Evolutionary conservation across 2,329 filamentous ascomycete species (phyloP).

Genomic region (Neofusicoccum cordaticola): DNA sequence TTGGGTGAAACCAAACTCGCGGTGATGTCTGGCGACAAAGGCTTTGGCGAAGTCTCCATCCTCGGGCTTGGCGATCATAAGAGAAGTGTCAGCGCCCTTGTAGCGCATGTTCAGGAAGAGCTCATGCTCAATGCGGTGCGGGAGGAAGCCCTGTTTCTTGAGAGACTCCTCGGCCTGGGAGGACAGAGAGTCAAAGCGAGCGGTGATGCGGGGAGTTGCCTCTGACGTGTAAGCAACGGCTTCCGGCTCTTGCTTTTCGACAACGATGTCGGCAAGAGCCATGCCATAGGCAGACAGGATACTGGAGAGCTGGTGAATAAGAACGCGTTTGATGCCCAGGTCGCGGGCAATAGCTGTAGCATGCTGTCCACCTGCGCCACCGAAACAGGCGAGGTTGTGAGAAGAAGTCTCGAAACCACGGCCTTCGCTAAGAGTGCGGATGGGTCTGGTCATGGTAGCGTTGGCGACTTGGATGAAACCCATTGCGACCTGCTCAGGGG

Average conservation of each 20-base stretch:
- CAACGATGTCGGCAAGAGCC: constrained; percentile 21
- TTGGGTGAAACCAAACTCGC: constrained; percentile 45
- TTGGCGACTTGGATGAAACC: constrained; percentile 30
- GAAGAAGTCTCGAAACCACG: constrained; percentile 25
- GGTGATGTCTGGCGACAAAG: constrained; percentile 39
- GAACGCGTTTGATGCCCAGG: constrained; percentile 43
- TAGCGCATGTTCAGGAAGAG: constrained; percentile 47
- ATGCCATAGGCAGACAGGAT: constrained; percentile 51
- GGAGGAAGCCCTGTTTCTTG: constrained; percentile 62
- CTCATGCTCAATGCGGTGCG: constrained; percentile 25
- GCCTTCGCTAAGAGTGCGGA: constrained; percentile 29
- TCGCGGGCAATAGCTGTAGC: constrained; percentile 44
- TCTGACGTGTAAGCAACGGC: constrained; percentile 50
- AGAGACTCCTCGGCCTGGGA: constrained; percentile 46
- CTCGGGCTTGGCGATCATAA: constrained; percentile 41
- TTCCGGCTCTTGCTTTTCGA: constrained; percentile 71
- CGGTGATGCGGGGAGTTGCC: constrained; percentile 48
- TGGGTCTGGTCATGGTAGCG: constrained; percentile 32
- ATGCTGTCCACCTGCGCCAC: constrained; percentile 39
- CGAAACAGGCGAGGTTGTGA: constrained; percentile 30
- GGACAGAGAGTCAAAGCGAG: constrained; percentile 44
- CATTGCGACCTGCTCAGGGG: constrained; percentile 28
- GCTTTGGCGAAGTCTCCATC: constrained; percentile 32
- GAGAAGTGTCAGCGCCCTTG: constrained; percentile 42
- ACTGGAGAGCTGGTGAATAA: constrained; percentile 47